These are phyloP conservation scores for Sungouiella blattae DNA, from an alignment of 805 yeast genomes.

Conservation along the genomic window DNA sequence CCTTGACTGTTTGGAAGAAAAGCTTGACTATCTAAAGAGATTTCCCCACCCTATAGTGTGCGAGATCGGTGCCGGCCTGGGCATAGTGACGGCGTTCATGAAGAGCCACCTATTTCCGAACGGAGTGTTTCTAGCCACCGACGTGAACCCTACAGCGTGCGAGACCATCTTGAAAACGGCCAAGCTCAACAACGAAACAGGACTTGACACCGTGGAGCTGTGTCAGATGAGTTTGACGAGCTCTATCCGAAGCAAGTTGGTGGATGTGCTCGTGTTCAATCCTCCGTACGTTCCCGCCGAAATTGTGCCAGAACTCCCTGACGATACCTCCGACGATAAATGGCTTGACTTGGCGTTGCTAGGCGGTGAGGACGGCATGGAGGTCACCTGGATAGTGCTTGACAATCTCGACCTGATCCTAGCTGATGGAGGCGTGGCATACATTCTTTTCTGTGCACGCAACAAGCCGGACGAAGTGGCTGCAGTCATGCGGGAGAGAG, in stretches of 20 bases:
- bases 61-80: constrained; percentile 93
- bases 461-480: constrained; percentile 71
- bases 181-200: constrained; percentile 14
- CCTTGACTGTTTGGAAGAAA: constrained; percentile 70
- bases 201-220: constrained; percentile 18
- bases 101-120: constrained; percentile 51
- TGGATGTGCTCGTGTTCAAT: constrained; percentile 81
- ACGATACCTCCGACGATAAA: constrained; percentile 38
- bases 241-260: constrained; percentile 39
- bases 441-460: constrained; percentile 86
- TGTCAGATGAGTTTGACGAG: constrained; percentile 57
- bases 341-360: constrained; percentile 90
- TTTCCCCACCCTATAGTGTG: constrained; percentile 50
- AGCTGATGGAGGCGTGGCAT: constrained; percentile 68
- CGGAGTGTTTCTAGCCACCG: constrained; percentile 64
- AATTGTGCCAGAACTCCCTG: constrained; percentile 60
- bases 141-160: constrained; percentile 79
- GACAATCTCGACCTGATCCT: constrained; percentile 50
- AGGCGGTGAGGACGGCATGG: constrained; percentile 93
- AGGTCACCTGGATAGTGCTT: constrained; percentile 65
- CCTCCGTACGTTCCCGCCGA: constrained; percentile 97
- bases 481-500: constrained; percentile 37
- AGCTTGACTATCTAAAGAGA: constrained; percentile 17
- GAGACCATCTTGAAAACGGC: constrained; percentile 30
- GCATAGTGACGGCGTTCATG: constrained; percentile 78